A percentile compares a stretch with the other conserved stretches of the same genome.
Conservation (phyloP, 2,329 filamentous ascomycete species). For the Periconia sp. region DNA sequence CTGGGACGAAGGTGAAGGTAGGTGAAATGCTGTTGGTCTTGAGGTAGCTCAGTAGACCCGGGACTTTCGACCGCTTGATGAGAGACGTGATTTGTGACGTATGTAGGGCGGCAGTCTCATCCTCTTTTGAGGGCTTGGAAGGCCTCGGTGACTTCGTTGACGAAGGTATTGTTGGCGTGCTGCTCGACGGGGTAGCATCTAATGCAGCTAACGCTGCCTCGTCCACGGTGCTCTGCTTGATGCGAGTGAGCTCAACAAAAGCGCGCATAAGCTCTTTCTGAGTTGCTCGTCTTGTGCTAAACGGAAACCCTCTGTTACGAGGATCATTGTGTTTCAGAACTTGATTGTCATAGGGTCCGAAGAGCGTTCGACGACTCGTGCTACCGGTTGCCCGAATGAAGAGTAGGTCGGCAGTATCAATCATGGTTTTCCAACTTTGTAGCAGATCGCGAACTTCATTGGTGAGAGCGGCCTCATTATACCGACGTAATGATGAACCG, state of each 20-base stretch:
- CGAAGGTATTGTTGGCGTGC: slow-evolving; percentile 41
- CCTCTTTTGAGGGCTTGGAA: slow-evolving; percentile 75
- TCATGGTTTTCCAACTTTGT: slow-evolving; percentile 81
- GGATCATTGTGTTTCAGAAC: slow-evolving; percentile 80
- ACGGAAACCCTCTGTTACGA: slow-evolving; percentile 85
- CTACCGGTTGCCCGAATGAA: slow-evolving; percentile 90
- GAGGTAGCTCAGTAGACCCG: slow-evolving; percentile 84
- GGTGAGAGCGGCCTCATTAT: slow-evolving; percentile 89
- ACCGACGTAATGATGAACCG: slow-evolving; percentile 84
- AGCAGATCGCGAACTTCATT: slow-evolving; percentile 87
- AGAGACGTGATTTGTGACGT: slow-evolving; percentile 88
- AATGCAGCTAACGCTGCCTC: slow-evolving; percentile 64
- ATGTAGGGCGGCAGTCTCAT: slow-evolving; percentile 81
- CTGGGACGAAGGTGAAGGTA: slow-evolving; percentile 77
- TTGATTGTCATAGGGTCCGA: slow-evolving; percentile 89
- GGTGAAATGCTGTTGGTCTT: slow-evolving; percentile 73
- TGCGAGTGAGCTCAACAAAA: slow-evolving; percentile 89
- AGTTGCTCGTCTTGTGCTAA: slow-evolving; percentile 88
- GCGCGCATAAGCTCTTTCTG: slow-evolving; percentile 93
- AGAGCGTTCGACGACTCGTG: slow-evolving; percentile 85
- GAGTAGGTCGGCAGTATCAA: slow-evolving; percentile 82
- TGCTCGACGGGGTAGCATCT: slow-evolving; percentile 51
- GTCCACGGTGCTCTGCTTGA: slow-evolving; percentile 82
- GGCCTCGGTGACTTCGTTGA: slow-evolving; percentile 54
- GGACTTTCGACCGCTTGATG: slow-evolving; percentile 87